Base-by-base conservation (phyloP, 202 grass and related monocot genomes). In the Elaeis oleifera region DNA sequence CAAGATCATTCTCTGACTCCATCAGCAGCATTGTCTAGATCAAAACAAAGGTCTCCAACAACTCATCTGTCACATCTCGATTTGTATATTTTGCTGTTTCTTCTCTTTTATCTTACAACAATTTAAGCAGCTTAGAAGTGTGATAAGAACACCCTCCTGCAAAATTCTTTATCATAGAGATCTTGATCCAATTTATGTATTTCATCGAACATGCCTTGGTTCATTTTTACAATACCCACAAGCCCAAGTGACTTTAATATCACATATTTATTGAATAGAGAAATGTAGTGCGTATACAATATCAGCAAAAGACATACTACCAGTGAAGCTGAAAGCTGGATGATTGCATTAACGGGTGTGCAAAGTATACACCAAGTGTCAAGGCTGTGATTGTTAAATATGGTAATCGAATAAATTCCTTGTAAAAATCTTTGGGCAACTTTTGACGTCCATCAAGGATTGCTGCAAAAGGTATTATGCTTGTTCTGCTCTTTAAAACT, bases 281-380 rank as follows among this genome's bases (percentile, higher is more conserved):
- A 14, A 51, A 29, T 20, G 49, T 16, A 54, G 25, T 73, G 51
- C 0, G 1, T 53, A 51, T 29, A 32, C 49, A 70, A 18, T 36
- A 48, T 62, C 54, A 63, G 54, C 26, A 51, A 18, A 19, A 19
- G 28, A 5, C 16, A 24, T 48, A 49, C 61, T 84, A 92, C 84
- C 84, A 97, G 29, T 86, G 94, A 83, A 97, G 94, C 29, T 67
- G 59, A 81, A 82, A 89, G 74, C 94, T 97, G 64, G 94, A 89
- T 54, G 82, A 86, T 55, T 97, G 94, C 84, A 97, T 97, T 51
- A 92, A 76, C 19, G 94, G 88, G 53, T 97, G 94, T 18, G 80
- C 82, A 65, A 92, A 89, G 75, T 92, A 97, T 54, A 85, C 82
- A 25, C 84, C 94, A 13, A 97, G 68, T 9, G 88, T 97, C 74